Percentiles rank a stretch among this genome's conserved stretches.
Conservation (phyloP, 805 yeast genomes). For the Candida wancherniae region DNA sequence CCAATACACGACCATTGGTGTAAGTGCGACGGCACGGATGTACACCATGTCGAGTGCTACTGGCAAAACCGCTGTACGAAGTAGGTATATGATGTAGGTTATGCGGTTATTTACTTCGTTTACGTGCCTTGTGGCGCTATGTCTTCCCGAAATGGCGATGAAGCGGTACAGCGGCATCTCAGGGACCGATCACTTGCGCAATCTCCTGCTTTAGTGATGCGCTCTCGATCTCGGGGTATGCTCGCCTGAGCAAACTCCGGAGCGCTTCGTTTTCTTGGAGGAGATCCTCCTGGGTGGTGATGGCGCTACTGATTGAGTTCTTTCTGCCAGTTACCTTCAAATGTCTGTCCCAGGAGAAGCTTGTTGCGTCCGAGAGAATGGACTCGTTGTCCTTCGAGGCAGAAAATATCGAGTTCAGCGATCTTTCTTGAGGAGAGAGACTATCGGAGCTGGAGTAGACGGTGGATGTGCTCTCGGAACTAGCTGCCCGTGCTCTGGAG, state of each 20-base stretch:
- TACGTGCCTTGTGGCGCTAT: no score
- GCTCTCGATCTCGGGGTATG: constrained; percentile 19
- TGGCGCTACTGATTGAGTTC: constrained; percentile 9
- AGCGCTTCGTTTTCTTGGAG: constrained; percentile 24
- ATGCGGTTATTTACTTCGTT: no score
- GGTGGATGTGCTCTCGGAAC: constrained; percentile 9
- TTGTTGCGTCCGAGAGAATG: constrained; percentile 25
- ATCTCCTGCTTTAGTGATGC: constrained; percentile 16
- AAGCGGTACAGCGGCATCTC: no score
- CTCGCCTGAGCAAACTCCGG: constrained; percentile 23
- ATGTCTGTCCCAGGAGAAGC: constrained; percentile 12
- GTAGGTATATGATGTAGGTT: no score
- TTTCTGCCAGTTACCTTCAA: constrained; percentile 4
- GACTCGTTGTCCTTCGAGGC: constrained; percentile 20
- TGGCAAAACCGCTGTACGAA: no score
- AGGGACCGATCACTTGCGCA: constrained; percentile 14
- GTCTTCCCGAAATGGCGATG: no score
- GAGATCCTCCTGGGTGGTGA: constrained; percentile 12
- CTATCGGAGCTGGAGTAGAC: constrained; percentile 7
- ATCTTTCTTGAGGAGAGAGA: constrained; percentile 7
- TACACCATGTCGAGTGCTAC: no score
- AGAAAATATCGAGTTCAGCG: constrained; percentile 22
- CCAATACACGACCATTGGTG: no score
- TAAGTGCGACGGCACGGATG: no score
- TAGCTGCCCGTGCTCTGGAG: constrained; percentile 11